Percentiles rank a stretch among this genome's conserved stretches.
Conservation (phyloP, 2,329 filamentous ascomycete species). For the Diaporthe sp. region DNA sequence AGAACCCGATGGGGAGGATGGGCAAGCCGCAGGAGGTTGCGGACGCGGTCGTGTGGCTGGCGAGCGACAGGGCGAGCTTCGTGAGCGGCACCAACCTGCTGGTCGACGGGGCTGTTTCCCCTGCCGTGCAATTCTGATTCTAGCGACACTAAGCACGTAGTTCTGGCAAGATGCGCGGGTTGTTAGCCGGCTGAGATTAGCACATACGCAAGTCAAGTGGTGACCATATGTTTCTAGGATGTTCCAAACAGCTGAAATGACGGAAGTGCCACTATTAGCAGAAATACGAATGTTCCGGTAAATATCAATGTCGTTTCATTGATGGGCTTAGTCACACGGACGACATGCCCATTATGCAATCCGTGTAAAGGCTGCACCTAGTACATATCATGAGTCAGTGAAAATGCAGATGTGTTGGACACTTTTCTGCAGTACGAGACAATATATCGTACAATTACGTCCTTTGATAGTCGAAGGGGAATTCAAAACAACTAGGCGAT, state of each 20-base stretch:
- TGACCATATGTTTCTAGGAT: background rate
- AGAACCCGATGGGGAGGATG: conserved; percentile 43
- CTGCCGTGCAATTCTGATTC: conserved; percentile 41
- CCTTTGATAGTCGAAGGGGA: too few species aligned
- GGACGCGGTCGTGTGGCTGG: conserved; percentile 42
- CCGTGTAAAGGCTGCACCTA: background rate
- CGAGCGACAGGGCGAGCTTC: conserved; percentile 42
- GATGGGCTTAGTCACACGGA: background rate
- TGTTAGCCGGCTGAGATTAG: background rate
- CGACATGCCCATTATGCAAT: background rate
- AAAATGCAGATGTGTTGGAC: too few species aligned
- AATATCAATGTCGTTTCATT: background rate
- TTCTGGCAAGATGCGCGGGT: background rate
- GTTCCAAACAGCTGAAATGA: background rate
- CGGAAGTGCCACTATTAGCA: background rate
- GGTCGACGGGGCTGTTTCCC: conserved; percentile 43
- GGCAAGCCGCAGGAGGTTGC: conserved; percentile 44
- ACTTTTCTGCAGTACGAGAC: too few species aligned
- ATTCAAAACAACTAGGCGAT: too few species aligned
- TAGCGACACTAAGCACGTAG: too few species aligned
- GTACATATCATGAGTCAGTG: too few species aligned
- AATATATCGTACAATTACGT: too few species aligned
- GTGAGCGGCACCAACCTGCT: conserved; percentile 42
- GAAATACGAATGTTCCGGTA: background rate
- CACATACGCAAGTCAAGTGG: background rate